Evolutionary conservation across 2,329 filamentous ascomycete genomes (phyloP), one percentile per base, ranked within the genome.

Genomic region (Penicillium sp.): DNA sequence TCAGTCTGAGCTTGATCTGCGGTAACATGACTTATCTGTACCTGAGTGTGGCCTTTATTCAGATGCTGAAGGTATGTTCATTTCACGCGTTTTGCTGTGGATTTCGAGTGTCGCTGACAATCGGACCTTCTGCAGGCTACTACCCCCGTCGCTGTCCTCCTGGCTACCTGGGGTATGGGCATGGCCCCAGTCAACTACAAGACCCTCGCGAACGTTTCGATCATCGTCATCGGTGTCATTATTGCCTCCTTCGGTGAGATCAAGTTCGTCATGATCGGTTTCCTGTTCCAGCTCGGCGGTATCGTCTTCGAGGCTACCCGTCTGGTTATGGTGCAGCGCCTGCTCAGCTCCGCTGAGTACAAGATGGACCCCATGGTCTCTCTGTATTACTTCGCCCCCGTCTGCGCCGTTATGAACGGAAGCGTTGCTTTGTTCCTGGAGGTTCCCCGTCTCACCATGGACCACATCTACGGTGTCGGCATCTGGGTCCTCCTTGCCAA

Each of bases 241-340:
- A 89, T 98, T 66, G 93, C 93, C 43, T 95, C 92, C 1, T 82
- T 95, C 56, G 93, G 93, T 65, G 93, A 98, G 77, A 95, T 98
- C 72, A 85, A 91, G 69, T 98, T 98, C 68, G 87, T 74, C 61
- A 59, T 75, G 50, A 62, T 81, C 35, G 83, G 83, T 41, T 83
- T 87, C 69, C 54, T 84, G 29, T 86, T 80, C 72, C 89, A 93
- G 73, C 68, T 86, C 46, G 85, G 79, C 52, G 89, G 88, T 56
- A 88, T 91, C 58, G 68, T 86, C 44, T 92, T 91, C 65, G 89
- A 95, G 74, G 88, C 89, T 39, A 79, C 88, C 54, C 84, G 89
- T 52, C 76, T 93, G 55, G 85, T 90, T 72, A 89, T 95, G 87
- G 88, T 93, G 49, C 86, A 95, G 73, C 83, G 86, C 52, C 78